Evolutionary conservation across 768 basidiomycete genomes (phyloP), one percentile per base, ranked within the genome.

Genomic region (Kwoniella newhampshirensis): DNA sequence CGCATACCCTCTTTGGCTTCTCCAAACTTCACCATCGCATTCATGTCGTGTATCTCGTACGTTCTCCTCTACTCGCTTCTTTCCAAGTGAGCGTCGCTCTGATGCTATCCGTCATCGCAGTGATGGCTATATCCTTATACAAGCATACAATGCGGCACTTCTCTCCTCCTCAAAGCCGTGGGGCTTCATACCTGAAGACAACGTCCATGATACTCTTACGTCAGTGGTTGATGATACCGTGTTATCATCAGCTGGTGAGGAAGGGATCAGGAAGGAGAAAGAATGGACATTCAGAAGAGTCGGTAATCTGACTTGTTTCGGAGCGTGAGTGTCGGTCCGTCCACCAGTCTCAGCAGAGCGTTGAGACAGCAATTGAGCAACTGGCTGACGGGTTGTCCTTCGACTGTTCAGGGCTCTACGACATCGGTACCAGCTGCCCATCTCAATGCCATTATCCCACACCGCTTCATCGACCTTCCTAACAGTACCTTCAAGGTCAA

Each of bases 231-330:
- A 28, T 23, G 46, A 26, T n/a, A 42, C 48, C 11, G 54, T 57
- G 0, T 25, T 18, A 4, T 46, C 59, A 7, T 30, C 55, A 5
- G 60, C 42, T 9, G 28, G 6, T 27, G 59, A 53, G 35, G 57
- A 55, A 13, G 51, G 45, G 13, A 54, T 46, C 5, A 57, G 50
- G 37, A 50, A 51, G 30, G 64, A 54, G 18, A 62, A 60, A 41
- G 73, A 71, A 20, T 76, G 75, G 75, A 76, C 75, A 9, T 76
- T 76, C 54, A 59, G 71, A 36, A 54, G 61, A 26, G 67, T 67
- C 15, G 70, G 66, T 17, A 76, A 76, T 39, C 44, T 76, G 23
- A 71, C 69, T 15, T 64, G 60, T 30, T 74, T 67, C 62, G 73
- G 67, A 26, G 75, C 75, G 75, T 76, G 37, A 70, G 75, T 74